phyloP scores from a whole-genome alignment of 768 basidiomycete species.

The Kwoniella dendrophila region DNA sequence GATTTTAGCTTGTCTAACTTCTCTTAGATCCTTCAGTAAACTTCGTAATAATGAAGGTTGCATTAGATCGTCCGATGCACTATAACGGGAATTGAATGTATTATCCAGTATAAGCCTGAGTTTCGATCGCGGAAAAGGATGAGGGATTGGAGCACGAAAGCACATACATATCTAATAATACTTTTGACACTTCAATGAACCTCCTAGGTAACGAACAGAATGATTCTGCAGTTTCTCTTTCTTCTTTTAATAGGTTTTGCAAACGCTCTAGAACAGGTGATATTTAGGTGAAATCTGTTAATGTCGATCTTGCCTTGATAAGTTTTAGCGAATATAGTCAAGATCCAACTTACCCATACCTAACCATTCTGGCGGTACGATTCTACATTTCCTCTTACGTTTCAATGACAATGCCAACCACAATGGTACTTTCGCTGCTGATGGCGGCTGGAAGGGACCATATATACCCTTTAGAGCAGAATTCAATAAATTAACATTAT shows the following conservation, averaged over 20 bases:
- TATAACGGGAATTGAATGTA: conserved; percentile 49
- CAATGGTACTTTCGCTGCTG: conserved; percentile 79
- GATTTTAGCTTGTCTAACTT: conserved; percentile 92
- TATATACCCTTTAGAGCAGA: conserved; percentile 97
- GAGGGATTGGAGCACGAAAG: conserved; percentile 10
- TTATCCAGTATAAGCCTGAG: neutral
- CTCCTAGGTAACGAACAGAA: conserved; percentile 84
- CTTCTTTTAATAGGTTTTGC: conserved; percentile 70
- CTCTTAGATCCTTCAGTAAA: conserved; percentile 89
- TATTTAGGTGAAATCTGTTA: neutral
- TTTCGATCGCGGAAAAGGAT: neutral
- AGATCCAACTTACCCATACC: conserved; percentile 74
- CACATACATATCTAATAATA: conserved; percentile 86
- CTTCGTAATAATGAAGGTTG: conserved; percentile 80
- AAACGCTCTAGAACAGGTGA: conserved; percentile 68
- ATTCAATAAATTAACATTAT: no score
- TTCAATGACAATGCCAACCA: conserved; percentile 97
- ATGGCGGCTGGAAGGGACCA: conserved; percentile 87
- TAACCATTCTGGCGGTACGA: conserved; percentile 88
- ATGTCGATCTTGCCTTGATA: no score
- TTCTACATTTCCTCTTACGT: conserved; percentile 89
- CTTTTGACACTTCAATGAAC: conserved; percentile 86
- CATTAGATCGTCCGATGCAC: conserved; percentile 86
- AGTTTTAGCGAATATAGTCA: no score
- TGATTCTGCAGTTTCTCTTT: conserved; percentile 67